phyloP scores from a whole-genome alignment of 352 stramenopile species.

The Phytopythium oedochilum region DNA sequence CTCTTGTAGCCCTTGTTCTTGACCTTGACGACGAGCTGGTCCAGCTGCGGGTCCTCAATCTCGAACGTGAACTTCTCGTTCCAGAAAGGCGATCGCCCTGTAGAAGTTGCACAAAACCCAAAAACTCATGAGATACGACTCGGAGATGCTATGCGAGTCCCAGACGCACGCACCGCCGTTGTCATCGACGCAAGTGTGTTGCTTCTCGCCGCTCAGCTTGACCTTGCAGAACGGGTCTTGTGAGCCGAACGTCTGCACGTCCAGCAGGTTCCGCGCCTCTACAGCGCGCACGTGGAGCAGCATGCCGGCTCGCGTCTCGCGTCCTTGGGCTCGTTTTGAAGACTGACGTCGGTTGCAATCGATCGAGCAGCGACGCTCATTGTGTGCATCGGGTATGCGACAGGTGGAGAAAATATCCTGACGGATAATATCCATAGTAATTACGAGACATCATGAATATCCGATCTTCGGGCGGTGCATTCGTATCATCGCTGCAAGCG shows the following conservation, averaged over 20 bases:
- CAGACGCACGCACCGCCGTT: constrained; percentile 77
- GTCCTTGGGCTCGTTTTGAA: background rate
- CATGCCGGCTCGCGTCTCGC: constrained; percentile 28
- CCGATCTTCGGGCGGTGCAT: too few relatives aligned
- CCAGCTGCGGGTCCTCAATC: constrained; percentile 56
- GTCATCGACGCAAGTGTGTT: constrained; percentile 76
- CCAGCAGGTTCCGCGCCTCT: constrained; percentile 69
- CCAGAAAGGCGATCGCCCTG: constrained; percentile 67
- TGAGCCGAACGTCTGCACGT: constrained; percentile 83
- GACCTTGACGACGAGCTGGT: constrained; percentile 67
- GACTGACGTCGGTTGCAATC: background rate
- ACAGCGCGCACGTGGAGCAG: constrained; percentile 76
- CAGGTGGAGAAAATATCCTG: too few relatives aligned
- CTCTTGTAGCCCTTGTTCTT: constrained; percentile 83
- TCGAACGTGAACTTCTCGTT: constrained; percentile 81
- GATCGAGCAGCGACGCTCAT: constrained; percentile 9
- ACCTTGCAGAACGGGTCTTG: constrained; percentile 84
- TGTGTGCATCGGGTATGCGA: background rate
- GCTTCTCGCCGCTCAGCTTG: constrained; percentile 41
- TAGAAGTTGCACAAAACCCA: too few relatives aligned
- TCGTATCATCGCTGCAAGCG: too few relatives aligned
- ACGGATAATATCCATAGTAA: too few relatives aligned
- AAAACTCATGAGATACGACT: too few relatives aligned
- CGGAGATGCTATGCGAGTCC: too few relatives aligned
- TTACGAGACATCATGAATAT: too few relatives aligned